Base-by-base conservation (phyloP, 2,329 filamentous ascomycete genomes). In the Cytospora leucostoma region DNA sequence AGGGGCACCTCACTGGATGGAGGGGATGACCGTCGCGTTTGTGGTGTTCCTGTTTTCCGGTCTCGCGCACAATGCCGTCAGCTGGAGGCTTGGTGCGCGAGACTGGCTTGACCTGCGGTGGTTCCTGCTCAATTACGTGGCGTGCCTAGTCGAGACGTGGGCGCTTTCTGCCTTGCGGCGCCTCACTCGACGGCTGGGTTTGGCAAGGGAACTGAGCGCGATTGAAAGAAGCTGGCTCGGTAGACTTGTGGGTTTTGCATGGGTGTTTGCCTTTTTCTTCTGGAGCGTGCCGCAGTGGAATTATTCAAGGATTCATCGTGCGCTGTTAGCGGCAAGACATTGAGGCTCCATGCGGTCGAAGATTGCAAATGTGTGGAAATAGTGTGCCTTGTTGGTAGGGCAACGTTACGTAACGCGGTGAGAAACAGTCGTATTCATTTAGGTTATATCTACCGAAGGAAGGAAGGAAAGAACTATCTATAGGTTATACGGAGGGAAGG, bases 191-290 rank as follows among this genome's bases (percentile, higher is more conserved):
- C 37, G 51, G 6, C 4, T 38, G 17, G 52, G 51, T 12, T 15
- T 49, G n/a, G 13, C 17, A 1, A 15, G 13, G 8, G 51, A 56
- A 15, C 2, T 56, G 38, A 21, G 4, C 17, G 8, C 33, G n/a
- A 15, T 61, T 5, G 57, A 65, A 34, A 13, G 13, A 17, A 67
- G 65, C 32, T 67, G 61, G 64, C 21, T 64, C 34, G 61, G 64
- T 5, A 19, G 37, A 19, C 6, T 58, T n/a, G 15, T 63, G 7
- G 64, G 64, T 2, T 66, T 50, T 17, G 13, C 27, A 1, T 67
- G 64, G 66, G 59, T 63, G 1, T 66, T 66, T 54, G 50, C 17
- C 7, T 67, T 67, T n/a, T 64, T 67, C 51, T 67, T 64, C 21
- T 67, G 59, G 66, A 66, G 58, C 13, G 66, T 67, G 6, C 66